These are phyloP conservation scores for Hymenoscyphus linearis DNA, from an alignment of 2,329 filamentous ascomycete species.

Conservation along the genomic window DNA sequence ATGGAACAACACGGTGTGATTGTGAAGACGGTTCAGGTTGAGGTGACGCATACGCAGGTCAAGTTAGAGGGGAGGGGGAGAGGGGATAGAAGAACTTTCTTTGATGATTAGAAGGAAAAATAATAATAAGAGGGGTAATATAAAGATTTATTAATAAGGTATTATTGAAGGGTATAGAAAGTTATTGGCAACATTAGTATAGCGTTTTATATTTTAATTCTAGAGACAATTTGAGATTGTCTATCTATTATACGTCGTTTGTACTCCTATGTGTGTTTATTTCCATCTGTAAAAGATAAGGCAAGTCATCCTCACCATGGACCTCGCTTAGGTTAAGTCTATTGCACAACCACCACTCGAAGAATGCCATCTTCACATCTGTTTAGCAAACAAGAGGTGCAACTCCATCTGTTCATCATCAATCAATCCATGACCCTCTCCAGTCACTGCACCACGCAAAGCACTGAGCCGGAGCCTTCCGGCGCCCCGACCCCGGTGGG, in stretches of 20 bases:
- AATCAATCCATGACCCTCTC: too few relatives aligned
- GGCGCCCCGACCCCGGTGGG: not conserved
- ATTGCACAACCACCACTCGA: not conserved
- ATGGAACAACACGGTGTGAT: not conserved
- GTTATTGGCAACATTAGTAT: not conserved
- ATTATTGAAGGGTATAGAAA: not conserved
- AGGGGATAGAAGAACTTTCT: not conserved
- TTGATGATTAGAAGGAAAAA: not conserved
- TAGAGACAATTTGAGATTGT: not conserved
- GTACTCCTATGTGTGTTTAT: too few relatives aligned
- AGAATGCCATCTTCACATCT: not conserved
- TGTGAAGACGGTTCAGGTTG: not conserved
- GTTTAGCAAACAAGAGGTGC: too few relatives aligned
- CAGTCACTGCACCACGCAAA: too few relatives aligned
- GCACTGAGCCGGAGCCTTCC: not conserved
- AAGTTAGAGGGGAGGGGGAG: not conserved
- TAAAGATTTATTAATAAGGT: not conserved
- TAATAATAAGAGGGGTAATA: not conserved
- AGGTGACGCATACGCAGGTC: not conserved
- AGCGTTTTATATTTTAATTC: not conserved
- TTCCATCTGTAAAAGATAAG: not conserved
- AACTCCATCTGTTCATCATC: too few relatives aligned
- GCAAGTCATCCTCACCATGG: too few relatives aligned
- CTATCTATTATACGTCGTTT: too few relatives aligned
- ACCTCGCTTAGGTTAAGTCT: not conserved